Conservation (phyloP, 306 rosid genomes). For the cucumber (Cucumis sativus) region Cucumber_9930_V3 NC_026655.2:10722001-10722500, state of each 20-base stretch:
- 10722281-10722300: neutral
- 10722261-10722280: neutral
- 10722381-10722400: conserved; percentile 42
- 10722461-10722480: conserved; percentile 28
- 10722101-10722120: neutral
- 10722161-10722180: conserved; percentile 44
- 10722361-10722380: conserved; percentile 39
- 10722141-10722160: conserved; percentile 48
- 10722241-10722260: too few species aligned
- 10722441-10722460: neutral
- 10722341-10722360: conserved; percentile 50
- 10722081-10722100: neutral
- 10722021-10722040: conserved; percentile 13
- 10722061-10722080: neutral
- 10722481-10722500: conserved; percentile 71
- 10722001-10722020: conserved; percentile 25
- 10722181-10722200: conserved; percentile 25
- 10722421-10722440: neutral
- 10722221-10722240: conserved; percentile 25
- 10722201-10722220: conserved; percentile 27
- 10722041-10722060: neutral
- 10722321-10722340: conserved; percentile 29
- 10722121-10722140: conserved; percentile 21
- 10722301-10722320: conserved; percentile 29
- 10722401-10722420: neutral